Evolutionary conservation across 805 yeast species (phyloP), one percentile per base, ranked within the genome.

Genomic region (Saccharomycopsis selenospora): DNA sequence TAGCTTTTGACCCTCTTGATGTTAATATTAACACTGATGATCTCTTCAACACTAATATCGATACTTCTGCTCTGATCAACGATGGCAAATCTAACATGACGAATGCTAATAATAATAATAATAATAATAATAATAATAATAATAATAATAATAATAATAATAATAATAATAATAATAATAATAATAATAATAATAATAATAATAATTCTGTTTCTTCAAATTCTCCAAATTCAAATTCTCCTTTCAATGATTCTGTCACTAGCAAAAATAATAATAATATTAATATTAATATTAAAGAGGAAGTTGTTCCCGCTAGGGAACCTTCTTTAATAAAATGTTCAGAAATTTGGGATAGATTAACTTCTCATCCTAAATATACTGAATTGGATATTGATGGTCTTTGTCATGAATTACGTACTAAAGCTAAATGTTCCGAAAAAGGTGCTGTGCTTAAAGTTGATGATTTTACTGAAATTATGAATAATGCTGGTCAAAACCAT

Each of bases 331-430:
- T 85, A 66, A 79, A 79, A 60, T 93, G 99, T 65, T 78, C 95
- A 0, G 96, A 89, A 57, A 83, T 91, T 13, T 93, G 99, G 99
- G 98, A 91, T 65, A 76, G 98, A 60, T 84, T 93, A 33, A 85
- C 96, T 1, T 66, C 93, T 20, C 98, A 93, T 71, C 98, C 99
- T 28, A 79, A 84, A 61, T 93, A 90, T 65, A 80, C 93, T 3
- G 96, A 90, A 51, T 72, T 93, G 46, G 99, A 93, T 64, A 90
- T 93, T 55, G 97, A 91, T 61, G 95, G 96, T 2, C 74, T 93
- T 62, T 93, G 99, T 73, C 62, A 69, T 40, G 99, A 93, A 67
- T 73, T 93, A 61, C 85, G 91, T 66, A 66, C 81, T 33, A 93
- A 91, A 73, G 99, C 98, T 8, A 89, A 88, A 66, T 93, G 99